phyloP scores from a whole-genome alignment of 495 filamentous ascomycete genomes.

The Neurospora sp. region DNA sequence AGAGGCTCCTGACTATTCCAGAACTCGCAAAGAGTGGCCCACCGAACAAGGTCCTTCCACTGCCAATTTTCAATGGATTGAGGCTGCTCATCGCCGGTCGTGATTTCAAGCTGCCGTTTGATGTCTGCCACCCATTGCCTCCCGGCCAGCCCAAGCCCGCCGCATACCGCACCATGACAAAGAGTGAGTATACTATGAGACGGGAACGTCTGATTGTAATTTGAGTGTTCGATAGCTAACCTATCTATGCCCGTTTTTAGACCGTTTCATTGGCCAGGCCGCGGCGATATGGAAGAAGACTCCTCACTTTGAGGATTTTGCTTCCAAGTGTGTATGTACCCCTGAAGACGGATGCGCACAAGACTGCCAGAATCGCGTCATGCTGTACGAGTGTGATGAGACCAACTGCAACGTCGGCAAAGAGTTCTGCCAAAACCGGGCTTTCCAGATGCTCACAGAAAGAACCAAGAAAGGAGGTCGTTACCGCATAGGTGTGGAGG shows the following conservation, averaged over 20 bases:
- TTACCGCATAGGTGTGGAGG: constrained; percentile 87
- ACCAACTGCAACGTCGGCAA: constrained; percentile 72
- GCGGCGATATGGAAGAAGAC: constrained; percentile 74
- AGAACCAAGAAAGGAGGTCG: constrained; percentile 68
- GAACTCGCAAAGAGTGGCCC: constrained; percentile 32
- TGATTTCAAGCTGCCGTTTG: constrained; percentile 82
- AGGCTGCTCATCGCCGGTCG: constrained; percentile 53
- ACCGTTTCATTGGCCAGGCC: constrained; percentile 88
- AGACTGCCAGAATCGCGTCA: constrained; percentile 83
- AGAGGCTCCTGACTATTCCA: constrained; percentile 47
- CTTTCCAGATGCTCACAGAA: constrained; percentile 69
- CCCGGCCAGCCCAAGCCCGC: constrained; percentile 81
- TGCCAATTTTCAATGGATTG: constrained; percentile 36
- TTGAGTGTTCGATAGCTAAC: constrained; percentile 2
- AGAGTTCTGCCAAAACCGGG: constrained; percentile 70
- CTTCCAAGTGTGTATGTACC: constrained; percentile 67
- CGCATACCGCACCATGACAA: constrained; percentile 81
- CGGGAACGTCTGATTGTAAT: not conserved
- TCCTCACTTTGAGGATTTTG: constrained; percentile 61
- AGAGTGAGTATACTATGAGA: constrained; percentile 46
- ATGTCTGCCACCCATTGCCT: constrained; percentile 78
- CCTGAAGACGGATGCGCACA: constrained; percentile 75
- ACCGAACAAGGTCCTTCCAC: constrained; percentile 33
- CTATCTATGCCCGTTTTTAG: constrained; percentile 30
- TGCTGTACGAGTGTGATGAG: constrained; percentile 94